A percentile compares a stretch with the other conserved stretches of the same genome.
Evolutionary conservation across 805 yeast species (phyloP).

Genomic region (Wickerhamomyces rabaulensis): DNA sequence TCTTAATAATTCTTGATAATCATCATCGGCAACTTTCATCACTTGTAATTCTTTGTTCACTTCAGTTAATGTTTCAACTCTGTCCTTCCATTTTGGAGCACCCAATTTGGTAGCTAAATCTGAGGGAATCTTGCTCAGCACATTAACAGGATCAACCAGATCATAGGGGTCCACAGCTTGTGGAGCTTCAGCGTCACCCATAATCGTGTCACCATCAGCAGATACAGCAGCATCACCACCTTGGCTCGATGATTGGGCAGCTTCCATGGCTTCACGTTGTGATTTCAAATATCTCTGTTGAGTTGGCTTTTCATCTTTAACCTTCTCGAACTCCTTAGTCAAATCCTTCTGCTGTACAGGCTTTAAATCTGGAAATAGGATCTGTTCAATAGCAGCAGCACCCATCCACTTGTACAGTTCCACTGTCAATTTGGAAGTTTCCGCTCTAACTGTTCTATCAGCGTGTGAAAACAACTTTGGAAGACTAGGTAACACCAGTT

Average conservation of each 20-base stretch:
- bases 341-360: slow-evolving; percentile 91
- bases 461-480: slow-evolving; percentile 78
- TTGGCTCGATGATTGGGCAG: slow-evolving; percentile 7
- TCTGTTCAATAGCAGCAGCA: slow-evolving; percentile 39
- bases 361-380: slow-evolving; percentile 67
- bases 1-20: slow-evolving; percentile 60
- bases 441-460: slow-evolving; percentile 80
- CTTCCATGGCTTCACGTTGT: slow-evolving; percentile 41
- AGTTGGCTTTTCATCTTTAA: slow-evolving; percentile 34
- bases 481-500: slow-evolving; percentile 48
- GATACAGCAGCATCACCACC: slow-evolving; percentile 4
- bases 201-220: slow-evolving; percentile 20
- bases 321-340: slow-evolving; percentile 56
- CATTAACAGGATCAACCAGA: slow-evolving; percentile 62
- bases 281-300: slow-evolving; percentile 53
- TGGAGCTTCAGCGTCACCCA: slow-evolving; percentile 23
- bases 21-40: slow-evolving; percentile 52
- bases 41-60: slow-evolving; percentile 43
- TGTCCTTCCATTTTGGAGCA: slow-evolving; percentile 83
- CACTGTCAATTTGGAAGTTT: slow-evolving; percentile 63
- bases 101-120: slow-evolving; percentile 50
- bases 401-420: slow-evolving; percentile 76
- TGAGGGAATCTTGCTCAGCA: slow-evolving; percentile 59
- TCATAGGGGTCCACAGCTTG: slow-evolving; percentile 59
- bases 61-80: slow-evolving; percentile 80